Evolutionary conservation across 495 filamentous ascomycete genomes (phyloP), one percentile per base, ranked within the genome.

Genomic region (Aspergillus ostianus): DNA sequence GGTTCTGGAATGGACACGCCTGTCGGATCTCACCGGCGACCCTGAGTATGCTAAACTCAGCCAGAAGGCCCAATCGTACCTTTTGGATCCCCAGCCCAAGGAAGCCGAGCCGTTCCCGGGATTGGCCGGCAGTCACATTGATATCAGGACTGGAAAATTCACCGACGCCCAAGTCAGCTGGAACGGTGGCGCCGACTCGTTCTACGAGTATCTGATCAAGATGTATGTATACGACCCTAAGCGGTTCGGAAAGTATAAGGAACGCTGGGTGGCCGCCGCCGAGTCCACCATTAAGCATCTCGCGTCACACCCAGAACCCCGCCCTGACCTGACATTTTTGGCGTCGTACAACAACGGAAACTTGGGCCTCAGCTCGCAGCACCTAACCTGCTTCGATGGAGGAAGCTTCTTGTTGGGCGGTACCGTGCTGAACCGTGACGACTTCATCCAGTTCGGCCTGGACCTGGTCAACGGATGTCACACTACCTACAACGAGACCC

Each of bases 131-230:
- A 87, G 84, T 29, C 74, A 84, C 49, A 81, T 96, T 53, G 72
- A 85, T 59, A 78, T 91, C 58, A 64, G 62, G 0, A 84, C 78
- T 5, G 92, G 91, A n/a, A 19, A 77, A 7, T 94, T 95, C 63
- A 57, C 77, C 3, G 84, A 94, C 60, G 78, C 81, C 18, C 59
- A 57, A 10, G 91, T 93, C 47, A 87, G 89, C 21, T 97, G 92
- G 92, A 83, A 85, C 60, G 91, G 89, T 51, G 88, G 90, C 10
- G 83, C 82, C 48, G 92, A 97, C 72, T 89, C 85, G 23, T 94
- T 87, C 76, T 96, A 96, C 72, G 92, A 97, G 75, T 97, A 97
- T 63, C 82, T 96, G 23, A 88, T 97, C 70, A 97, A 97, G 80
- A 93, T 94, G 90, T 95, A 87, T 64, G 73, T 95, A 61, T 96